Evolutionary conservation across 495 filamentous ascomycete species (phyloP).

Genomic region (Lasiosphaeria ovina): DNA sequence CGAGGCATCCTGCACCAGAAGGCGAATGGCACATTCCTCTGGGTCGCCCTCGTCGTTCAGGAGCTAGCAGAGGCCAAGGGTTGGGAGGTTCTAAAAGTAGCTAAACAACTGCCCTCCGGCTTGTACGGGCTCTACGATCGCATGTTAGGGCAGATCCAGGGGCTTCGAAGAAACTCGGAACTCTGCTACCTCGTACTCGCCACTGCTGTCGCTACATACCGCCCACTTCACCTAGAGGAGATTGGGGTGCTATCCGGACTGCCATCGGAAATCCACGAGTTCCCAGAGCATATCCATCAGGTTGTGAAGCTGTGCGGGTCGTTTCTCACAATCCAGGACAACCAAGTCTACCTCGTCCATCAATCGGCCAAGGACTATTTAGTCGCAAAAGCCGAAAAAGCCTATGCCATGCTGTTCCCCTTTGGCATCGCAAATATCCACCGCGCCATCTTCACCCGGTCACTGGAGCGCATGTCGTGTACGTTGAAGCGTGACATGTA

Average conservation of each 20-base stretch:
- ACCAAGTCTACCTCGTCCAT: constrained; percentile 39
- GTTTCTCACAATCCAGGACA: constrained; percentile 31
- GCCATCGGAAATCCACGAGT: neutral
- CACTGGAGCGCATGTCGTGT: constrained; percentile 21
- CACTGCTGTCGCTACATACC: constrained; percentile 10
- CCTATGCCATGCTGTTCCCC: constrained; percentile 16
- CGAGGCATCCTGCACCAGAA: neutral
- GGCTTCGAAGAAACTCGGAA: neutral
- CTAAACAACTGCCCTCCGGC: constrained; percentile 14
- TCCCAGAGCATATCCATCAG: neutral
- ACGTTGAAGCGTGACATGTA: constrained; percentile 19
- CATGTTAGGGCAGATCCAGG: constrained; percentile 19
- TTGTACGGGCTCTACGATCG: constrained; percentile 21
- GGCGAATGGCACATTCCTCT: neutral
- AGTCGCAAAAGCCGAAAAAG: neutral
- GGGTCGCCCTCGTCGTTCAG: neutral
- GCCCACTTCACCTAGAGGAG: constrained; percentile 8
- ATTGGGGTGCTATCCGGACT: neutral
- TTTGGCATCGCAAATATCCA: constrained; percentile 22
- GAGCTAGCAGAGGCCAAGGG: neutral
- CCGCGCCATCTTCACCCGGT: constrained; percentile 30
- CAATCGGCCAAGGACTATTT: constrained; percentile 47
- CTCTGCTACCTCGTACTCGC: constrained; percentile 20
- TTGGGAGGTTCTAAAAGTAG: neutral
- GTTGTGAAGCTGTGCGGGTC: constrained; percentile 26